phyloP scores from a whole-genome alignment of 2,329 filamentous ascomycete species.

The Neonectria punicea region DNA sequence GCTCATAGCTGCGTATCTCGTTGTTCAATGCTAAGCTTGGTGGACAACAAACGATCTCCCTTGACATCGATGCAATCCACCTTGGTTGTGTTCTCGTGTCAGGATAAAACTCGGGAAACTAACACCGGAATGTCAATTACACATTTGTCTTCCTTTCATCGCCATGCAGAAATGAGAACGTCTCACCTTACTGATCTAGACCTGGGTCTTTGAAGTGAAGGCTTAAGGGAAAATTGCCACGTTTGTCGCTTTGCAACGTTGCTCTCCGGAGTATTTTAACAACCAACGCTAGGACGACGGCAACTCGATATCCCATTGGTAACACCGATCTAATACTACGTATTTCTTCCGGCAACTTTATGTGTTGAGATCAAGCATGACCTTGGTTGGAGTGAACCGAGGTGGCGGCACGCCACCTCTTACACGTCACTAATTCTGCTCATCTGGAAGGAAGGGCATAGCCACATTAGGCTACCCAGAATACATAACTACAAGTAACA shows the following conservation, averaged over 20 bases:
- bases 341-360: neutral
- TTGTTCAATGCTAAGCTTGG: slow-evolving; percentile 5
- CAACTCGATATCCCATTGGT: neutral
- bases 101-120: neutral
- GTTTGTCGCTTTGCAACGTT: neutral
- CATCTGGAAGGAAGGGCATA: slow-evolving; percentile 1
- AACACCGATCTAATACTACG: neutral
- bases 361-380: slow-evolving; percentile 1
- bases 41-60: slow-evolving; percentile 1
- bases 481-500: slow-evolving; percentile 1
- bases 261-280: neutral
- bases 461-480: slow-evolving; percentile 5
- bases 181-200: slow-evolving; percentile 1
- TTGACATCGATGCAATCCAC: neutral
- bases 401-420: neutral
- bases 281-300: neutral
- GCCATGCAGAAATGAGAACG: neutral
- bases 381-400: neutral
- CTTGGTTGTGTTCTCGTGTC: neutral
- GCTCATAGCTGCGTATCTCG: neutral
- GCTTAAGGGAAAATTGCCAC: neutral
- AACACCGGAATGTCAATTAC: neutral
- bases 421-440: slow-evolving; percentile 2
- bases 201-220: neutral
- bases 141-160: neutral